Base-by-base conservation (phyloP, 805 yeast genomes). In the Cyberlindnera saturnus region DNA sequence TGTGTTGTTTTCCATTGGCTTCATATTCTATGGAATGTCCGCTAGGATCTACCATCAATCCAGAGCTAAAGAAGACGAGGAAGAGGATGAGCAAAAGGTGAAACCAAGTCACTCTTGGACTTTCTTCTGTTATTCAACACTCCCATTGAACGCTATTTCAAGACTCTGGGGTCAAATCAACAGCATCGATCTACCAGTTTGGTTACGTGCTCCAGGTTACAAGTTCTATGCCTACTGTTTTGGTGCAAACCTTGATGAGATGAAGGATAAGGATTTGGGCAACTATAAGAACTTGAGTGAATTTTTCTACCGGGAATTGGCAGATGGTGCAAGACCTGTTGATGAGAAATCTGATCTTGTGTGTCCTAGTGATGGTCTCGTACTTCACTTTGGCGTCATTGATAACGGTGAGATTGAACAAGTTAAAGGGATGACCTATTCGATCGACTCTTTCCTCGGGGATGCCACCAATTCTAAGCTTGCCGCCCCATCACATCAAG, bases 91-190 rank as follows among this genome's bases (percentile, higher is more conserved):
- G 11, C 14, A 19, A 14, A 38, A 41, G 9, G 71, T 75, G 43
- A 74, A 74, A 52, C 90, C 89, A 8, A 76, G 77, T 6, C 82
- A 79, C 50, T 83, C 95, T 8, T 90, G 97, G 97, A 81, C 84
- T 34, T 76, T 91, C 44, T 90, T 87, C 57, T 83, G 93, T 28
- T 93, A 93, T 64, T 79, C 89, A 4, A 82, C 96, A 2, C 70
- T 93, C 38, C 99, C 99, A 1, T 73, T 93, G 60, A 88, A 90
- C 59, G 86, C 96, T 1, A 71, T 89, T 30, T 89, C 97, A 1
- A 76, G 99, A 48, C 65, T 91, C 36, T 93, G 99, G 99, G 99
- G 99, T 29, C 80, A 78, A 55, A 75, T 93, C 45, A 93, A 93
- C 60, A 81, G 81, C 43, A 73, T 90, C 36, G 82, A 79, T 37